Evolutionary conservation across 495 filamentous ascomycete genomes (phyloP), one percentile per base, ranked within the genome.

Genomic region (Talaromyces borbonicus): DNA sequence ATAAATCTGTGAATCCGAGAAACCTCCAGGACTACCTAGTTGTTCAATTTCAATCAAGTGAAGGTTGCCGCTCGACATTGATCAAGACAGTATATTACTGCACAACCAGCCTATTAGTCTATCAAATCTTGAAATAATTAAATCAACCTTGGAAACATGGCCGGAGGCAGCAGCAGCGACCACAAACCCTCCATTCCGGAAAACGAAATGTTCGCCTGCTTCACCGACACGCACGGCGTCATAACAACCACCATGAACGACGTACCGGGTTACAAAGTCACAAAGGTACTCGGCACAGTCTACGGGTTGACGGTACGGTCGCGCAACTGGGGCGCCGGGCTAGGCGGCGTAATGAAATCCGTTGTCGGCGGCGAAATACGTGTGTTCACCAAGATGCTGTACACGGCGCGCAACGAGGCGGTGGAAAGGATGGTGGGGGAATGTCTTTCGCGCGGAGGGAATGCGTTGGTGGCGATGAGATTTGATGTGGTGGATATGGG

Each of bases 271-370:
- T 77, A 78, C 61, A 75, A 73, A 43, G 63, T 79, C 22, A 66
- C 68, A 18, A 60, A 60, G n/a, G 65, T 75, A n/a, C 68, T 80
- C 8, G 76, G 76, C 42, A 69, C 73, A 14, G 65, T 80, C 29
- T 80, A 77, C 61, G 76, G 76, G 15, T 63, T 80, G 24, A 77
- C 73, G 0, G 76, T 80, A 5, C 76, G 76, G 9, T 69, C 68
- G 4, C 70, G 76, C 12, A 80, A 79, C 49, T 70, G 60, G 65
- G 68, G 53, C 50, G 58, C 61, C 7, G 62, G 59, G 25, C 54
- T 78, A 8, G 60, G 58, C 33, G 68, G 70, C 51, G 69, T 70
- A 14, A 36, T 78, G 18, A 72, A 72, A 52, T 73, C 67, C 42
- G 53, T 71, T 1, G 69, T 69, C 7, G 76, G 76, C 24, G 76